Conservation (phyloP, 805 yeast species). For the Candida corydali region DNA sequence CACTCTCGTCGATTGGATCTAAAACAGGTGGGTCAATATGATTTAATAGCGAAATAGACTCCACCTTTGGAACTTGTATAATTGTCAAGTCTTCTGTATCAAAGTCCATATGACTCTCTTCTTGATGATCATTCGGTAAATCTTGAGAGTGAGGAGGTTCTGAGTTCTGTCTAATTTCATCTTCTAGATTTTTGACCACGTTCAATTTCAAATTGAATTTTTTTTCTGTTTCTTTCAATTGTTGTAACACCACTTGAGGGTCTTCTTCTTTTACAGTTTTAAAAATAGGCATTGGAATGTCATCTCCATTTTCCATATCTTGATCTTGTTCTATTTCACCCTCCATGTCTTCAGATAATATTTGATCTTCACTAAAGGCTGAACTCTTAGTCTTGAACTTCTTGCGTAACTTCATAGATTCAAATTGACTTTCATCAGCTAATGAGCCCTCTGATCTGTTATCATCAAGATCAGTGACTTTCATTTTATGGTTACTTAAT, state of each 20-base stretch:
- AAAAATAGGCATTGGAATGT: constrained; percentile 20
- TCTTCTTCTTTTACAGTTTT: constrained; percentile 20
- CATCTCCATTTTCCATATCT: constrained; percentile 12
- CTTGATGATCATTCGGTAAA: background rate
- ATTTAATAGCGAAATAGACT: background rate
- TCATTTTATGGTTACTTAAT: constrained; percentile 3
- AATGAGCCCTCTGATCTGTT: constrained; percentile 15
- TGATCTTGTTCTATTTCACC: constrained; percentile 6
- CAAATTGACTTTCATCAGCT: constrained; percentile 14
- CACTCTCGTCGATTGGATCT: background rate
- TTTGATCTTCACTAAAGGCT: background rate
- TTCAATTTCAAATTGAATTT: constrained; percentile 21
- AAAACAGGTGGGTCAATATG: constrained; percentile 3
- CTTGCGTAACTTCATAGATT: constrained; percentile 2
- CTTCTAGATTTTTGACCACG: constrained; percentile 10
- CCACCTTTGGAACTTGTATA: constrained; percentile 11
- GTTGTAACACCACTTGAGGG: constrained; percentile 18
- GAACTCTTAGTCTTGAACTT: background rate
- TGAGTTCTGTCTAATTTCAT: background rate
- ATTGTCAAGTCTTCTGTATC: constrained; percentile 3
- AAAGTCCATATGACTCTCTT: background rate
- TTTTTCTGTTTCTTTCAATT: constrained; percentile 20
- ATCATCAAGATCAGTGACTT: constrained; percentile 8
- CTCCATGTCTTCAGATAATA: background rate
- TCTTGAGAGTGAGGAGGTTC: background rate